A percentile compares a stretch with the other conserved stretches of the same genome.
phyloP scores from a whole-genome alignment of 2,329 filamentous ascomycete species.

The Fusarium torreyae region DNA sequence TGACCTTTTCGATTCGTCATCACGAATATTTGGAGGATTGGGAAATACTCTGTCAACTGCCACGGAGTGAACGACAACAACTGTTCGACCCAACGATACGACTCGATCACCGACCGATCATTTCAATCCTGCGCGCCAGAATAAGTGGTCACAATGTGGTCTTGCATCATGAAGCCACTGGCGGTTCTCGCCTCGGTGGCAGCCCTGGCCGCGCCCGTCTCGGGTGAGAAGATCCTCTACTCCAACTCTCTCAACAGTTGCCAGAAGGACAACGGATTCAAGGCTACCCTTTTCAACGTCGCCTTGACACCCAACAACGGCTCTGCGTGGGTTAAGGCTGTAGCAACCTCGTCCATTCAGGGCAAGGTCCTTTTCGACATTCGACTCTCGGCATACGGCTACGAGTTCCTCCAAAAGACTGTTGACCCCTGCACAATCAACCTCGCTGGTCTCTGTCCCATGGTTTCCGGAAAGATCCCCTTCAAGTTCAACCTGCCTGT shows the following conservation, averaged over 20 bases:
- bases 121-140: conserved; percentile 3
- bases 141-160: conserved; percentile 61
- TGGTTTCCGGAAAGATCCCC: conserved; percentile 87
- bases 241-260: conserved; percentile 90
- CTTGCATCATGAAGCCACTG: conserved; percentile 61
- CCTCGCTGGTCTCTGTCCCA: conserved; percentile 86
- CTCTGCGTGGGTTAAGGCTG: conserved; percentile 80
- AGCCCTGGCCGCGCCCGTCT: conserved; percentile 62
- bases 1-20: background rate
- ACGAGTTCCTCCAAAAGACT: conserved; percentile 75
- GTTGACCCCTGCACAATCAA: conserved; percentile 82
- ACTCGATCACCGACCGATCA: conserved; percentile 12
- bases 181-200: conserved; percentile 63
- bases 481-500: conserved; percentile 79
- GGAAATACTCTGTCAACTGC: background rate
- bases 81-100: conserved; percentile 11
- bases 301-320: conserved; percentile 82
- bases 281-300: conserved; percentile 90
- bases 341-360: conserved; percentile 85
- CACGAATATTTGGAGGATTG: conserved; percentile 5
- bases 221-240: conserved; percentile 78
- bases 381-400: conserved; percentile 86
- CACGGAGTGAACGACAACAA: conserved; percentile 21
- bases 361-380: conserved; percentile 86
- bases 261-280: conserved; percentile 87